A percentile compares a stretch with the other conserved stretches of the same genome.
Conservation (phyloP, 257 asterid genomes). For the Nicotiana paniculata region DNA sequence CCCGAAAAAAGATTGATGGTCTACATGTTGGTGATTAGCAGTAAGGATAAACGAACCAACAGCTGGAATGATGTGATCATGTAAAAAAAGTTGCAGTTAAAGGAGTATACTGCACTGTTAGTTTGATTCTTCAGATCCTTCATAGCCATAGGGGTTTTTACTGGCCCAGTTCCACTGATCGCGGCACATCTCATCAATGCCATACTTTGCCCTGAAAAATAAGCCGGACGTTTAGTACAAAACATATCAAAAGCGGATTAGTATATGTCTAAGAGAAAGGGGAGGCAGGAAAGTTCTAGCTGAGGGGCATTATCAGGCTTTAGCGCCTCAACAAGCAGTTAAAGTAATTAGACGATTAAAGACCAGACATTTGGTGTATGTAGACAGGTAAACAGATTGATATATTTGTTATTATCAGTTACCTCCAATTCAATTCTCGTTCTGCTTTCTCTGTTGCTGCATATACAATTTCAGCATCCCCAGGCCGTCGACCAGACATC, state of each 20-base stretch:
- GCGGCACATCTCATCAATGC: constrained; percentile 82
- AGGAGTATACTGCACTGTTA: background rate
- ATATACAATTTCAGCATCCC: constrained; percentile 89
- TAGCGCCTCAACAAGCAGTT: background rate
- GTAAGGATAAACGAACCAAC: background rate
- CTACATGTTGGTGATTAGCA: background rate
- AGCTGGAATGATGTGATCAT: background rate
- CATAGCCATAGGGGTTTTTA: constrained; percentile 94
- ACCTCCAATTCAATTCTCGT: constrained; percentile 91
- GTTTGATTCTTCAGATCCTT: constrained; percentile 8
- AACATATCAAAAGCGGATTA: background rate
- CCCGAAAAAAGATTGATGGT: background rate
- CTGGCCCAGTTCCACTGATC: constrained; percentile 99
- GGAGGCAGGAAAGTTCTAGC: background rate
- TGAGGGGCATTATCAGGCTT: background rate
- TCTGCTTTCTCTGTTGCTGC: constrained; percentile 90
- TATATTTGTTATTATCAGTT: constrained; percentile 19
- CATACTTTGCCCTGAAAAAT: constrained; percentile 66
- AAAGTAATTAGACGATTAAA: background rate
- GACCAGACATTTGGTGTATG: background rate
- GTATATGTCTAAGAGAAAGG: background rate
- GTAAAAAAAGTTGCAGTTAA: background rate
- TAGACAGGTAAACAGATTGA: background rate
- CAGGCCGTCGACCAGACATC: constrained; percentile 75
- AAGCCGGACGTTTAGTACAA: background rate